Base-by-base conservation (phyloP, 768 basidiomycete species). In the Tylopilus vinaceipallidus region DNA sequence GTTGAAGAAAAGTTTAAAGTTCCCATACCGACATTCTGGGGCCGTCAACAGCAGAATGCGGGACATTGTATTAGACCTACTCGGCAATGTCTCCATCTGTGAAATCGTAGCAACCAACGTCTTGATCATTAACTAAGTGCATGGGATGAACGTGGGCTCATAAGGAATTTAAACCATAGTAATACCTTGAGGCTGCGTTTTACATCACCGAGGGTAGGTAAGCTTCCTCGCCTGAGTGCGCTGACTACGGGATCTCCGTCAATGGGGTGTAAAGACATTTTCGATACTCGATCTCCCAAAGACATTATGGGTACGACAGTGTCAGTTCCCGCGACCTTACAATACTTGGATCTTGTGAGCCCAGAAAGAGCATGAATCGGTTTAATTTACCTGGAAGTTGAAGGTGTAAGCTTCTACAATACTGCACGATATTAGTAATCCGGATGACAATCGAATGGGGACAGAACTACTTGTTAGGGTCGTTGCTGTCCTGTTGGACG, bases 341-440 rank as follows among this genome's bases (percentile, higher is more conserved):
- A 77, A 62, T 93, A 93, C 91, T 92, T 47, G 43, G 2, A 33
- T 36, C 32, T 20, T 41, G 45, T 63, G 24, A 61, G 48, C 35
- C 10, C 30, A 12, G 20, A 39, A 30, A 16, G 16, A 29, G 23
- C 20, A 42, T 16, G 20, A 19, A 4, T 20, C 2, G 34, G 12
- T 30, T 24, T 12, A 23, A 49, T 71, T 53, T 56, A 86, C 88
- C 57, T 83, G 78, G 60, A 93, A 91, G 60, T 91, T 88, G 71
- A 93, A 93, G 0, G 88, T 91, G 60, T 91, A 93, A 13, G 91
- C 85, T 64, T 93, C 91, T 20, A 92, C 77, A 48, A 93, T 86
- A 68, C 91, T 93, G 55, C 16, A 24, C 53, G 11, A 47, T 36
- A 39, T 45, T 12, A 17, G 32, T 64, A 22, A 64, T 50, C n/a